Base-by-base conservation (phyloP, 352 stramenopile species). In the Globisporangium spinosum region DNA sequence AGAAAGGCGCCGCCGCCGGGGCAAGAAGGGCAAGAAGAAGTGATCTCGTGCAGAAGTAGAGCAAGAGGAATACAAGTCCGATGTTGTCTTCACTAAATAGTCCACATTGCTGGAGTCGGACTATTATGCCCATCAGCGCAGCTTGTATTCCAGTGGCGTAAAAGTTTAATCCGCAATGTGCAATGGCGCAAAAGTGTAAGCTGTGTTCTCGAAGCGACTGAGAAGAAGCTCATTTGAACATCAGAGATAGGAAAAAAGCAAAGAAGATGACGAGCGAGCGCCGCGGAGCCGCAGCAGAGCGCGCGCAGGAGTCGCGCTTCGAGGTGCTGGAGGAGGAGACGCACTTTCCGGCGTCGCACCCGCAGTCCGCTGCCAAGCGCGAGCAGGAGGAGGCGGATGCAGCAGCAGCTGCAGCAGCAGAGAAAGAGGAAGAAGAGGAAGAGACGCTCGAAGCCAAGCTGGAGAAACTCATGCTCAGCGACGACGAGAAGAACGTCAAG, bases 261-360 rank as follows among this genome's bases (percentile, higher is more conserved):
- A 17, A 60, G 45, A 13, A 61, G 62, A 60, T 68, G 62, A 35
- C 63, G 25, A 62, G 63, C 38, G 23, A 68, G 62, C 59, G 20
- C 43, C 38, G 59, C 27, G 60, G 17, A 6, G 62, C 45, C 25
- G 47, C 27, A 23, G 62, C 45, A 29, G 62, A 40, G 51, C 10
- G 23, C 27, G 25, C 59, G 45, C 62, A 58, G 56, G 68, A 76
- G 65, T 82, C 80, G 68, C 82, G 87, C 64, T 95, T 95, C 66
- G 85, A 95, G 71, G 86, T 95, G 65, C 69, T 95, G 54, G 87
- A 95, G 70, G 87, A 95, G 68, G 81, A 91, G 79, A 93, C 85
- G 64, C 87, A 95, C 72, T 94, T 73, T 68, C 81, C 84, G 27
- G 66, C 65, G 55, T 69, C 64, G 23, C 70, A 83, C 59, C 72